phyloP scores from a whole-genome alignment of 2,329 filamentous ascomycete species.

The Calonectria pteridis region DNA sequence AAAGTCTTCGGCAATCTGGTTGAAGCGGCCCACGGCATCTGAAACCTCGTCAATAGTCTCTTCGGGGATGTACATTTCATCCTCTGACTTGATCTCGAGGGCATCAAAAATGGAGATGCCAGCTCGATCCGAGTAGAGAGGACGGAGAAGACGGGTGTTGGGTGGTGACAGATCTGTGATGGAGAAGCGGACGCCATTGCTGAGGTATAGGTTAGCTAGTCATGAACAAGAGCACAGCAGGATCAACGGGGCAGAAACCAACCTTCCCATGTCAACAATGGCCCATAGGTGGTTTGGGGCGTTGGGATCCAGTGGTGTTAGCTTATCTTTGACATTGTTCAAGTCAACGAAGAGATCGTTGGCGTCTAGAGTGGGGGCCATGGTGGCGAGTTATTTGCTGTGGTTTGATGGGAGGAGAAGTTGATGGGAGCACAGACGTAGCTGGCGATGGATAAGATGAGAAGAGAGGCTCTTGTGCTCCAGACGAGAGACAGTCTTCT shows the following conservation, averaged over 20 bases:
- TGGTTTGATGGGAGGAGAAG: not conserved
- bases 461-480: fast-evolving
- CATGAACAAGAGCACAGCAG: not conserved
- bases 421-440: not conserved
- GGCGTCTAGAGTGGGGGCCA: constrained; percentile 53
- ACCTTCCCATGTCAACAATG: constrained; percentile 73
- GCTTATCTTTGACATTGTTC: constrained; percentile 62
- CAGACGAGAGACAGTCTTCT: too few relatives aligned
- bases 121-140: constrained; percentile 82
- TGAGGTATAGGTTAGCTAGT: constrained; percentile 47
- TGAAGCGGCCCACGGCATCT: constrained; percentile 76
- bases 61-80: constrained; percentile 57
- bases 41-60: constrained; percentile 76
- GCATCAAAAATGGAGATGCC: constrained; percentile 91
- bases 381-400: constrained; percentile 28
- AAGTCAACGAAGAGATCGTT: constrained; percentile 55
- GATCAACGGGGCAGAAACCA: constrained; percentile 13
- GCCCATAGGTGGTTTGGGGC: constrained; percentile 65
- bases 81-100: constrained; percentile 60
- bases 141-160: constrained; percentile 78
- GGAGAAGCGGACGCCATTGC: constrained; percentile 94
- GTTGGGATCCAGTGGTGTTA: constrained; percentile 62
- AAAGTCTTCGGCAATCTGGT: constrained; percentile 76
- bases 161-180: constrained; percentile 84
- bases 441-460: not conserved